Conservation (phyloP, 2,329 filamentous ascomycete species). For the Fusarium sp. region DNA sequence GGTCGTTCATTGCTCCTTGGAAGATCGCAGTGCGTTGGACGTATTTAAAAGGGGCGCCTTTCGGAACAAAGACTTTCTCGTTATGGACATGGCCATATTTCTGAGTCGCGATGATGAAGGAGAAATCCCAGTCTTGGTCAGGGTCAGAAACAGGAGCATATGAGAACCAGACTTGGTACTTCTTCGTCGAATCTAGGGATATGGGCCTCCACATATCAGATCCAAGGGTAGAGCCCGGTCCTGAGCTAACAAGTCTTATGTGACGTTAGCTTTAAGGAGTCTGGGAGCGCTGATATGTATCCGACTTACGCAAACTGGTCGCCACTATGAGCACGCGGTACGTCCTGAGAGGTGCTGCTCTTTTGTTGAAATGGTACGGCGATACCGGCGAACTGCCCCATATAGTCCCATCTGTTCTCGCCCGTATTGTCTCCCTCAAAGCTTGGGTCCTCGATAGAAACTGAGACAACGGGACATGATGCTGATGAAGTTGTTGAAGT, state of each 20-base stretch:
- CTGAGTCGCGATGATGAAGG: neutral
- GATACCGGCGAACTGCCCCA: neutral
- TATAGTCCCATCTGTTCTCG: neutral
- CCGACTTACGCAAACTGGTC: neutral
- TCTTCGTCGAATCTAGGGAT: neutral
- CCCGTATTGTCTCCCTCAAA: slow-evolving; percentile 1
- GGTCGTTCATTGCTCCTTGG: neutral
- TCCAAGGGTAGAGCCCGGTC: neutral
- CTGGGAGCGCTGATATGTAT: neutral
- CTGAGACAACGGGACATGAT: neutral
- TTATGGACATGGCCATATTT: neutral
- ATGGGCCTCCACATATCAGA: neutral
- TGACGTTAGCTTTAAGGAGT: neutral
- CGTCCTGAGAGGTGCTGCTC: neutral
- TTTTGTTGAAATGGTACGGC: neutral
- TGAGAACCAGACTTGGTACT: neutral
- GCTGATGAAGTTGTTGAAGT: neutral
- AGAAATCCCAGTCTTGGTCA: neutral
- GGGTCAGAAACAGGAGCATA: neutral
- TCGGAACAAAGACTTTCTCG: neutral
- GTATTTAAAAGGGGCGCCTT: slow-evolving; percentile 2
- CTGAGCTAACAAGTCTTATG: neutral
- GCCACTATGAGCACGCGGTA: neutral
- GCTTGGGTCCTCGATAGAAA: neutral
- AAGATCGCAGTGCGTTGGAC: neutral